These are phyloP conservation scores for Oryza glumipatula DNA, from an alignment of 176 grass and related monocot species.

Conservation along the genomic window DNA sequence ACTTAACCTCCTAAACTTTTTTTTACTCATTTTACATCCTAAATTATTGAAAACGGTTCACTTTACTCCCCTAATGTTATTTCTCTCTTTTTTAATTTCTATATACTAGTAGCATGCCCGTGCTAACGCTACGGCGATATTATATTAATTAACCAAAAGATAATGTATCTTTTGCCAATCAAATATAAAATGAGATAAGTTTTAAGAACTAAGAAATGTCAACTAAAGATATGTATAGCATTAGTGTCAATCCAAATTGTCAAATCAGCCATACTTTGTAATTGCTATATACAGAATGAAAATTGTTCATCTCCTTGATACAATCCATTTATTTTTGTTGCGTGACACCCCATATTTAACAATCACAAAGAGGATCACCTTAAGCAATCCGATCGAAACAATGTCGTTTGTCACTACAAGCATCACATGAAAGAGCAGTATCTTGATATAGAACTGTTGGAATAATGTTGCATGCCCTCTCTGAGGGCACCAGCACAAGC, in stretches of 20 bases:
- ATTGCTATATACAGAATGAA: not conserved
- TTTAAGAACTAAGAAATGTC: no score
- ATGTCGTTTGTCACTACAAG: not conserved
- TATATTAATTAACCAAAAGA: no score
- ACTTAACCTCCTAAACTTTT: no score
- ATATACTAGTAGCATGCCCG: no score
- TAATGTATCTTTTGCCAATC: no score
- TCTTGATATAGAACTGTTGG: constrained; percentile 18
- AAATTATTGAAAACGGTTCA: no score
- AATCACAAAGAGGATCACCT: not conserved
- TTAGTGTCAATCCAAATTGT: not conserved
- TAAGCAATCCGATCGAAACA: not conserved
- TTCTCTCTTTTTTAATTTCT: no score
- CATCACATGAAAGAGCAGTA: constrained; percentile 57
- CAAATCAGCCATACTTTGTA: not conserved
- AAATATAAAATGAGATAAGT: no score
- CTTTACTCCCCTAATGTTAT: no score
- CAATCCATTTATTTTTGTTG: constrained; percentile 10
- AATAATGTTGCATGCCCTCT: not conserved
- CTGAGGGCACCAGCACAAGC: no score
- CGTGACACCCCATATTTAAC: not conserved
- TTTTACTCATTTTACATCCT: no score
- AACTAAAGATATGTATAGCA: not conserved
- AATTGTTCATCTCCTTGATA: not conserved
- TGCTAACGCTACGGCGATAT: no score